Conservation (phyloP, 208 protist genomes). For the Phytomonas sp. region DNA sequence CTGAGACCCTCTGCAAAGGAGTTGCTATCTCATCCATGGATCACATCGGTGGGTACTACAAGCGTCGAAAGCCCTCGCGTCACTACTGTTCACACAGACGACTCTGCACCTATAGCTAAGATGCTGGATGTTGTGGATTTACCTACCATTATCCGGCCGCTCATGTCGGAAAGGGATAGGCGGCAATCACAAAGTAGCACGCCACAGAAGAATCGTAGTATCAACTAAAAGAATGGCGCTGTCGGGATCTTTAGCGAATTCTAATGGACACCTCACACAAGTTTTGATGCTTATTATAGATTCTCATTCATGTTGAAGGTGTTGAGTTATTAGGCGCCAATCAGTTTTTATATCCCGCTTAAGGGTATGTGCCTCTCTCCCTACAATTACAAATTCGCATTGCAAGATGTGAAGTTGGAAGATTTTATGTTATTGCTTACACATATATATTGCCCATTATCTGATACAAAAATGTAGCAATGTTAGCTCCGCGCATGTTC, state of each 20-base stretch:
- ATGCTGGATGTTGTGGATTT: not conserved
- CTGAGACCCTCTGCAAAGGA: slow-evolving; percentile 51
- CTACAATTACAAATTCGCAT: not conserved
- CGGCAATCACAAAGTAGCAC: not conserved
- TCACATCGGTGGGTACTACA: slow-evolving; percentile 11
- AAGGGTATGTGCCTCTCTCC: not conserved
- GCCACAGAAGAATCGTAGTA: not conserved
- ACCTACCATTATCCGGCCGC: not conserved
- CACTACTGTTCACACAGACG: not conserved
- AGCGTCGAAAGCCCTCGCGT: not conserved
- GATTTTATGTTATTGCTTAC: not conserved
- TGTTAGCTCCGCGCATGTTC: not conserved
- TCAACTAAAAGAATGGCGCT: not conserved
- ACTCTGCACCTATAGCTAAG: not conserved
- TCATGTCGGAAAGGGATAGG: not conserved
- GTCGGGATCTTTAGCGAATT: not conserved
- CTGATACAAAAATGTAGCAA: not conserved
- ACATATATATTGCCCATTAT: not conserved
- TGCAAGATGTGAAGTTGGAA: not conserved
- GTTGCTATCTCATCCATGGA: slow-evolving; percentile 63
- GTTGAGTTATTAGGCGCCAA: not conserved
- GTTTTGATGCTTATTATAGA: not conserved
- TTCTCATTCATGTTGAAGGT: not conserved
- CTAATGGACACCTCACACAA: not conserved
- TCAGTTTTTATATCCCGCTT: not conserved